These are phyloP conservation scores for Leptoxyphium fumago DNA, from an alignment of 2,329 filamentous ascomycete genomes.

Conservation along the genomic window DNA sequence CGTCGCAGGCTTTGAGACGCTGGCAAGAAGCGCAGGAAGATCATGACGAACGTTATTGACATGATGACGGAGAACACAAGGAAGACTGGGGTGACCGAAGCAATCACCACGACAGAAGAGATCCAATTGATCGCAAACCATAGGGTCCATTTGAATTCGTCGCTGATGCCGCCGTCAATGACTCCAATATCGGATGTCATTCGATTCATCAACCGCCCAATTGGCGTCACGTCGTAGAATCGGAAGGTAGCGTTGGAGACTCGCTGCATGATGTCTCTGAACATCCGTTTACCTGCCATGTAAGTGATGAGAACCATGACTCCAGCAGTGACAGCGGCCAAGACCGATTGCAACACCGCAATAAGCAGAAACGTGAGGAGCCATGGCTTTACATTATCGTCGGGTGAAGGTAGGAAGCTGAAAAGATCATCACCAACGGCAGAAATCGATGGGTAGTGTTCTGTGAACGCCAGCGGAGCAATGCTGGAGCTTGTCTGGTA, in stretches of 20 bases:
- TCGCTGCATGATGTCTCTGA: slow-evolving; percentile 53
- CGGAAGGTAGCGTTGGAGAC: slow-evolving; percentile 73
- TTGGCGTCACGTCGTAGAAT: slow-evolving; percentile 81
- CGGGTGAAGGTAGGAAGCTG: slow-evolving; percentile 48
- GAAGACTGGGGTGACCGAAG: slow-evolving; percentile 62
- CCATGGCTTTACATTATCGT: slow-evolving; percentile 57
- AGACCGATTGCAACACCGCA: slow-evolving; percentile 44
- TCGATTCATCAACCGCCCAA: slow-evolving; percentile 82
- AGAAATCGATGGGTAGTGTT: neutral
- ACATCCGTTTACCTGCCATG: slow-evolving; percentile 60
- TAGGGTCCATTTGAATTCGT: slow-evolving; percentile 55
- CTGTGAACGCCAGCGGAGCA: neutral
- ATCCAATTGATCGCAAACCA: slow-evolving; percentile 58
- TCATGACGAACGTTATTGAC: slow-evolving; percentile 52
- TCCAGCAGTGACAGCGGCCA: slow-evolving; percentile 47
- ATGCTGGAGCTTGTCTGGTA: slow-evolving; percentile 32
- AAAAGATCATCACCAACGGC: slow-evolving; percentile 20
- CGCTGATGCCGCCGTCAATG: slow-evolving; percentile 72
- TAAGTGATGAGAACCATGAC: slow-evolving; percentile 67
- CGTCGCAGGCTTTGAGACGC: slow-evolving; percentile 70
- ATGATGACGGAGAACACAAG: slow-evolving; percentile 56
- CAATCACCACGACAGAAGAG: slow-evolving; percentile 62
- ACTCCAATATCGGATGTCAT: slow-evolving; percentile 82
- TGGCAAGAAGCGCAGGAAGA: slow-evolving; percentile 66
- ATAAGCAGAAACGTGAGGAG: slow-evolving; percentile 54